Evolutionary conservation across 2,329 filamentous ascomycete species (phyloP).

Genomic region (Emericellopsis cladophorae): DNA sequence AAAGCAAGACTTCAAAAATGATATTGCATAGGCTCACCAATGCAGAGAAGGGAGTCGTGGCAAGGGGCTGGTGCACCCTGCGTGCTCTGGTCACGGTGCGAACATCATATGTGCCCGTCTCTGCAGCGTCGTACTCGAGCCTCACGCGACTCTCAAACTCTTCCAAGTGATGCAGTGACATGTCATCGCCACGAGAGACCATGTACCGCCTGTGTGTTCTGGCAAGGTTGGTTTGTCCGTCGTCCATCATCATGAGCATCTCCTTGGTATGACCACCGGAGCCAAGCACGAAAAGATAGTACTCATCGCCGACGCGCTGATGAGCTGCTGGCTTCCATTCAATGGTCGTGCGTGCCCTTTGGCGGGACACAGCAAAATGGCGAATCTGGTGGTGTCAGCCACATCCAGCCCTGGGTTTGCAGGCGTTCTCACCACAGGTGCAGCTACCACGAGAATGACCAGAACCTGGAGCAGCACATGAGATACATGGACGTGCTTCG

Average conservation of each 20-base stretch:
- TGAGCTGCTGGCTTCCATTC: not conserved
- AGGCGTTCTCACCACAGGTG: no score
- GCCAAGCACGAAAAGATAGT: slow-evolving; percentile 73
- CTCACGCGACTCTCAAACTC: slow-evolving; percentile 23
- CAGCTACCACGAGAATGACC: no score
- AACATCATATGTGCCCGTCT: slow-evolving; percentile 46
- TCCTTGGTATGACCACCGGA: slow-evolving; percentile 92
- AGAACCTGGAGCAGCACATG: no score
- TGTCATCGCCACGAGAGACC: slow-evolving; percentile 60
- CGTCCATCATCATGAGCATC: slow-evolving; percentile 73
- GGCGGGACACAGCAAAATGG: no score
- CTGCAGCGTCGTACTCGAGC: slow-evolving; percentile 4
- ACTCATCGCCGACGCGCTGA: slow-evolving; percentile 14
- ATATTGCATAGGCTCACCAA: slow-evolving; percentile 50
- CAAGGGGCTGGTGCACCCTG: slow-evolving; percentile 66
- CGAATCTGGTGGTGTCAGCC: no score
- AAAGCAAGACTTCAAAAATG: slow-evolving; percentile 40
- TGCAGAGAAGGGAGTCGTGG: slow-evolving; percentile 58
- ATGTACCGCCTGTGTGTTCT: slow-evolving; percentile 67
- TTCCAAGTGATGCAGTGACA: slow-evolving; percentile 57
- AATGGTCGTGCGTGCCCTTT: no score
- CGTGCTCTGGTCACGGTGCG: slow-evolving; percentile 63
- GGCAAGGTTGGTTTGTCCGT: slow-evolving; percentile 36
- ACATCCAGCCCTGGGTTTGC: no score
- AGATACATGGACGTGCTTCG: no score